A percentile compares a stretch with the other conserved stretches of the same genome.
phyloP scores from a whole-genome alignment of 2,329 filamentous ascomycete genomes.

The Neophaeococcomyces mojaviensis region DNA sequence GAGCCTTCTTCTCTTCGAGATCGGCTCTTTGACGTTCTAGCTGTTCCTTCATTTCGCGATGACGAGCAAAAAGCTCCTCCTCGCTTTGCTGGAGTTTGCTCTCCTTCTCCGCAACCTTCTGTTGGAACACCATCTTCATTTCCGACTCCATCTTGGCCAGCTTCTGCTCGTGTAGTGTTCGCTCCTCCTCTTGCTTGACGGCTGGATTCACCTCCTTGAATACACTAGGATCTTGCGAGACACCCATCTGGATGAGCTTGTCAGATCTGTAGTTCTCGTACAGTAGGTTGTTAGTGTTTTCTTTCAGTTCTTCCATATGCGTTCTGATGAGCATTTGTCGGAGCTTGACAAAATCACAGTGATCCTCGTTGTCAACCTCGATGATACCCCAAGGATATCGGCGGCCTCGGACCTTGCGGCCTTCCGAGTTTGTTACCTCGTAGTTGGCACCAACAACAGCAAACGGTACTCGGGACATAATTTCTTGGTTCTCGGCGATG shows the following conservation, averaged over 20 bases:
- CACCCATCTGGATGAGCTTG: conserved; percentile 97
- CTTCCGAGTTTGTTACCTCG: conserved; percentile 84
- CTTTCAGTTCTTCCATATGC: conserved; percentile 99
- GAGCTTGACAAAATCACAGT: conserved; percentile 99
- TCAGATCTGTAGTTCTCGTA: conserved; percentile 99
- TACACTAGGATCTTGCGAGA: conserved; percentile 95
- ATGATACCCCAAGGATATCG: conserved; percentile 98
- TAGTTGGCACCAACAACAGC: conserved; percentile 95
- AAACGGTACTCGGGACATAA: conserved; percentile 99
- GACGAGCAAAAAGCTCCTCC: conserved; percentile 94
- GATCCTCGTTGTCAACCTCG: conserved; percentile 99
- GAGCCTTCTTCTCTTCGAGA: conserved; percentile 95
- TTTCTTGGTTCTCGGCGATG: conserved; percentile 99
- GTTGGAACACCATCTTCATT: conserved; percentile 99
- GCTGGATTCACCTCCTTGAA: conserved; percentile 99
- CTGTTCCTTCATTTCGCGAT: conserved; percentile 99
- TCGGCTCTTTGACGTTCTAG: conserved; percentile 90
- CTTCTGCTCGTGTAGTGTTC: conserved; percentile 96
- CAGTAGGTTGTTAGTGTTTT: conserved; percentile 97
- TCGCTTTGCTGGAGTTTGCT: conserved; percentile 99
- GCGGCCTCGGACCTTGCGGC: conserved; percentile 91
- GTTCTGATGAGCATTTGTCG: conserved; percentile 99
- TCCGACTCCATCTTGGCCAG: conserved; percentile 99
- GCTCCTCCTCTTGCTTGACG: conserved; percentile 99
- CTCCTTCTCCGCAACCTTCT: conserved; percentile 99